Conservation (phyloP, 1,284 basidiomycete genomes). For the Ceratobasidium sp. region DNA sequence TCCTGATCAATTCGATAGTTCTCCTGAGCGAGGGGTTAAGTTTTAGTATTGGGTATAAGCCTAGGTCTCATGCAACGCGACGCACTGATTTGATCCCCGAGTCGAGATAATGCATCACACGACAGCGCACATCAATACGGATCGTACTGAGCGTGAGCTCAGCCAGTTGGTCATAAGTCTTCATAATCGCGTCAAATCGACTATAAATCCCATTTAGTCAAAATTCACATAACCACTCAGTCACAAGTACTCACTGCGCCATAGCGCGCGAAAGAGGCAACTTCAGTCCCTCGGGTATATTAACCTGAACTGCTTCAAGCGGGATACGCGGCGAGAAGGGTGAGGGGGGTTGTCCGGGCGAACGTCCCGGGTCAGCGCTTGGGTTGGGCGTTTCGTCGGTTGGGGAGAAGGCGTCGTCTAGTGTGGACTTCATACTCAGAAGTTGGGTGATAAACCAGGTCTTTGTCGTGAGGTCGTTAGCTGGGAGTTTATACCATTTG, state of each 20-base stretch:
- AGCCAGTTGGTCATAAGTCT: conserved; percentile 90
- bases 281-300: conserved; percentile 65
- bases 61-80: conserved; percentile 44
- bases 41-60: not conserved
- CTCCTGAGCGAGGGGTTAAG: conserved; percentile 66
- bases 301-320: conserved; percentile 52
- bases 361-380: conserved; percentile 23
- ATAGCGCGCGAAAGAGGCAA: conserved; percentile 89
- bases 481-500: too few relatives aligned
- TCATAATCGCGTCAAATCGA: conserved; percentile 89
- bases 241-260: conserved; percentile 74
- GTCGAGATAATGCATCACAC: conserved; percentile 85
- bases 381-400: conserved; percentile 56
- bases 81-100: conserved; percentile 80
- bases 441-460: conserved; percentile 85
- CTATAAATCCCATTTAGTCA: conserved; percentile 60
- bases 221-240: not conserved
- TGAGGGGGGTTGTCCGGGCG: conserved; percentile 62
- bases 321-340: conserved; percentile 67
- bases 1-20: conserved; percentile 87
- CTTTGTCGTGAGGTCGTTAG: conserved; percentile 58
- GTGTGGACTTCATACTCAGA: conserved; percentile 71
- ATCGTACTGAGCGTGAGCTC: conserved; percentile 91
- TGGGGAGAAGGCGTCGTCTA: conserved; percentile 67
- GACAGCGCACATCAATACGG: conserved; percentile 89